A percentile compares a stretch with the other conserved stretches of the same genome.
phyloP scores from a whole-genome alignment of 495 filamentous ascomycete genomes.

The Trichoderma reesei region DNA sequence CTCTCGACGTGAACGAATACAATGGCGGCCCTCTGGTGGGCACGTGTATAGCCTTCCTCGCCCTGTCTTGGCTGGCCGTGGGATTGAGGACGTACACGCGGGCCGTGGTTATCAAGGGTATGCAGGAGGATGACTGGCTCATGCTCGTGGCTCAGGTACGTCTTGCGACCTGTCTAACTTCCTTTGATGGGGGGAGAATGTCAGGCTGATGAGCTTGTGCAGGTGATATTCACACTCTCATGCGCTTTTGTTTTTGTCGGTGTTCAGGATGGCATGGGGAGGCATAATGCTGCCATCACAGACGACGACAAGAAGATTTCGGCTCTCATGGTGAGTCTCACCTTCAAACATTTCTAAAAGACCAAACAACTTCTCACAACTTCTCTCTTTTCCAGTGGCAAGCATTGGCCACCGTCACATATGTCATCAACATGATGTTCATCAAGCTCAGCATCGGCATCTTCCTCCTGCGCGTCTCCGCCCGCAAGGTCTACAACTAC shows the following conservation, averaged over 20 bases:
- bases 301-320: slow-evolving; percentile 24
- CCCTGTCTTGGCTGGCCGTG: slow-evolving; percentile 25
- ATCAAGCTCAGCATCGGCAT: slow-evolving; percentile 37
- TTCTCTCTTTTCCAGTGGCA: slow-evolving; percentile 22
- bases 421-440: slow-evolving; percentile 33
- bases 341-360: background rate
- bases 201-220: background rate
- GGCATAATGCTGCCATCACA: slow-evolving; percentile 25
- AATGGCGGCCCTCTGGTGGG: slow-evolving; percentile 28
- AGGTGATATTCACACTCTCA: slow-evolving; percentile 28
- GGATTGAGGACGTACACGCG: slow-evolving; percentile 28
- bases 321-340: slow-evolving; percentile 20
- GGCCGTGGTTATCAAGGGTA: slow-evolving; percentile 26
- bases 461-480: slow-evolving; percentile 31
- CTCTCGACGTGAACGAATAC: slow-evolving; percentile 14
- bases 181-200: background rate
- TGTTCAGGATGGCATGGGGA: slow-evolving; percentile 25
- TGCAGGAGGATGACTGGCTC: slow-evolving; percentile 33
- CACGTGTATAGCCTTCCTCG: slow-evolving; percentile 22
- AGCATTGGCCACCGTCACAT: slow-evolving; percentile 28
- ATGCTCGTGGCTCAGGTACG: slow-evolving; percentile 31
- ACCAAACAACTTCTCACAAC: background rate
- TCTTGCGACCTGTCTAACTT: background rate
- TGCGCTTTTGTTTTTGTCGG: slow-evolving; percentile 25
- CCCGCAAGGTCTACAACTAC: slow-evolving; percentile 26